Percentiles rank a stretch among this genome's conserved stretches.
Conservation (phyloP, 2,329 filamentous ascomycete species). For the Ophioceras dolichostomum region DNA sequence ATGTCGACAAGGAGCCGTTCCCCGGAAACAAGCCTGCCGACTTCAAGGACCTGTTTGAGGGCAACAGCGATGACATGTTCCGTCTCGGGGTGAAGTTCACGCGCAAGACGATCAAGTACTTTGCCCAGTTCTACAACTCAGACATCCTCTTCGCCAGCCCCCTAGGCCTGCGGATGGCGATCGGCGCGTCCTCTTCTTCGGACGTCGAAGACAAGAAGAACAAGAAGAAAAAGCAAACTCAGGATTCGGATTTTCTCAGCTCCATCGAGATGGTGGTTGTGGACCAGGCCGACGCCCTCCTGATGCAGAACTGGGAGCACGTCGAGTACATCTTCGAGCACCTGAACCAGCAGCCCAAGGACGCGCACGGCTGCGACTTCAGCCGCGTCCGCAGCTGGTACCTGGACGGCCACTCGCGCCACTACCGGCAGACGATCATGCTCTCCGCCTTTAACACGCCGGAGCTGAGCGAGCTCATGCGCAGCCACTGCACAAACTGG, state of each 20-base stretch:
- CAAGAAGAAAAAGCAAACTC: slow-evolving; percentile 45
- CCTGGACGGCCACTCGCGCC: slow-evolving; percentile 70
- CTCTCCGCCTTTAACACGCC: slow-evolving; percentile 77
- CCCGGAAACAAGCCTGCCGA: slow-evolving; percentile 69
- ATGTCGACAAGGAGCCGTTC: slow-evolving; percentile 57
- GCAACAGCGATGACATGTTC: slow-evolving; percentile 97
- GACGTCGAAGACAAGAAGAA: slow-evolving; percentile 37
- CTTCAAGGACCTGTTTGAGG: slow-evolving; percentile 79
- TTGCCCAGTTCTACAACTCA: slow-evolving; percentile 89
- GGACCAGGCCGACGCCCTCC: slow-evolving; percentile 83
- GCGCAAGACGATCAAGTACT: slow-evolving; percentile 88
- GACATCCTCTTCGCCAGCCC: slow-evolving; percentile 91
- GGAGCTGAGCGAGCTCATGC: slow-evolving; percentile 71
- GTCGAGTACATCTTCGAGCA: slow-evolving; percentile 85
- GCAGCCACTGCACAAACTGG: slow-evolving; percentile 66
- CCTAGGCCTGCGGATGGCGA: slow-evolving; percentile 77
- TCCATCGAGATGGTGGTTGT: slow-evolving; percentile 86
- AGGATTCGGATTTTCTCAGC: slow-evolving; percentile 81
- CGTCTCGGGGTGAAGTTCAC: slow-evolving; percentile 94
- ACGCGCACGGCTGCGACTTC: slow-evolving; percentile 88
- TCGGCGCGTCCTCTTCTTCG: slow-evolving; percentile 62
- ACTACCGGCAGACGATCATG: slow-evolving; percentile 77
- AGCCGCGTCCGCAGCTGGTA: slow-evolving; percentile 85
- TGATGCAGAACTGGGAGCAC: slow-evolving; percentile 99
- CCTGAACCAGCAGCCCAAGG: slow-evolving; percentile 80